Base-by-base conservation (phyloP, 345 rosid species). In the Limnanthes douglasii region DNA sequence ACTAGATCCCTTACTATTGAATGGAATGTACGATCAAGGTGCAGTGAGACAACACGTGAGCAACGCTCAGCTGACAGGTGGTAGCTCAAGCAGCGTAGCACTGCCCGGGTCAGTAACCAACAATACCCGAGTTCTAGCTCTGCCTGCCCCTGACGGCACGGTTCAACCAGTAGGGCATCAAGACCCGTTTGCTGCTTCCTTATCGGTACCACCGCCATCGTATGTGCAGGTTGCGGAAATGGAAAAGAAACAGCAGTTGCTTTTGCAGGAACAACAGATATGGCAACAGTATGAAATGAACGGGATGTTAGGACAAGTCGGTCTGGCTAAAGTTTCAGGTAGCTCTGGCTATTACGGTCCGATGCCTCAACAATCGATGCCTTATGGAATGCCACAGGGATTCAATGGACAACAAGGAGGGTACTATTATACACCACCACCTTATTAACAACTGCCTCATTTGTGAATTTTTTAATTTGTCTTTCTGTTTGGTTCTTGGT, bases 1-100 rank as follows among this genome's bases (percentile, higher is more conserved):
- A 4, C 50, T 90, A 5, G 94, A 90, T 55, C 62, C 86, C 0
- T 54, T 90, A 65, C 32, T 84, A 33, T 61, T 90, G 41, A 77
- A 70, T 31, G 96, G 96, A 3, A 84, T 80, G 92, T 90, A 90
- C 51, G 98, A 90, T 50, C 98, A 90, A 42, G 94, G 95, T 42
- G 53, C 50, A 19, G 98, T 90, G 22, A 77, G 79, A 55, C 98
- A 90, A 61, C 92, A 84, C 6, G 74, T 71, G 21, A 68, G 75
- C 60, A 51, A 69, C 26, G 18, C 75, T 5, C 75, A 80, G 12
- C 48, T 78, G 45, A 69, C 75, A 1, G 88, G 96, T 30, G 98
- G 98, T 4, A 74, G 92, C 22, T 68, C 85, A 2, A 90, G 98
- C 53, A 78, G 93, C 18, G 75, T 78, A 31, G 76, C 78, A 1